Conservation (phyloP, 1,284 basidiomycete genomes). For the Ganoderma lingzhi region DNA sequence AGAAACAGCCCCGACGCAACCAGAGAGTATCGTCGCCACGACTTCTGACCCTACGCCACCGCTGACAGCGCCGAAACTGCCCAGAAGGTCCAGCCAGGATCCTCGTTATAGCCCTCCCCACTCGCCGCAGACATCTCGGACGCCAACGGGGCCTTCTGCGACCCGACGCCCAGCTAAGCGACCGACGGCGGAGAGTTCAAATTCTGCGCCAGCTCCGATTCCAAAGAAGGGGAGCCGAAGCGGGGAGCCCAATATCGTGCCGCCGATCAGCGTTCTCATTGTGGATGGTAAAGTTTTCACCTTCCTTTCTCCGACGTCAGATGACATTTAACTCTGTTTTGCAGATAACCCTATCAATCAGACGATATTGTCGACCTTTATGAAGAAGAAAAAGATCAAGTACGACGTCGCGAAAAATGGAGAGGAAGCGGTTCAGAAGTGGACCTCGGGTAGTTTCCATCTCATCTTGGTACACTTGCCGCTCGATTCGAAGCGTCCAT, state of each 20-base stretch:
- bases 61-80: constrained; percentile 18
- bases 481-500: constrained; percentile 12
- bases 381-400: constrained; percentile 96
- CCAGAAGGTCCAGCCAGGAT: constrained; percentile 26
- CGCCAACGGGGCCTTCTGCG: constrained; percentile 14
- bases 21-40: constrained; percentile 1
- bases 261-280: constrained; percentile 95
- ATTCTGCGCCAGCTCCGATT: constrained; percentile 29
- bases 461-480: constrained; percentile 83
- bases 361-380: constrained; percentile 94
- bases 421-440: constrained; percentile 95
- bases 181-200: constrained; percentile 27
- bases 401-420: constrained; percentile 97
- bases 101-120: constrained; percentile 35
- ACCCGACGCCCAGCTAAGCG: constrained; percentile 27
- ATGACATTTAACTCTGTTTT: constrained; percentile 6
- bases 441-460: constrained; percentile 94
- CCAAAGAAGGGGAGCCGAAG: constrained; percentile 39
- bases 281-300: constrained; percentile 80
- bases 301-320: background rate
- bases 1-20: constrained; percentile 10
- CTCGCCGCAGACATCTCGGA: constrained; percentile 36
- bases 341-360: constrained; percentile 99
- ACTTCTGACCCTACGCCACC: constrained; percentile 11
- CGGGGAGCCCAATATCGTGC: constrained; percentile 70